phyloP scores from a whole-genome alignment of 495 filamentous ascomycete species.

The Terfezia claveryi region DNA sequence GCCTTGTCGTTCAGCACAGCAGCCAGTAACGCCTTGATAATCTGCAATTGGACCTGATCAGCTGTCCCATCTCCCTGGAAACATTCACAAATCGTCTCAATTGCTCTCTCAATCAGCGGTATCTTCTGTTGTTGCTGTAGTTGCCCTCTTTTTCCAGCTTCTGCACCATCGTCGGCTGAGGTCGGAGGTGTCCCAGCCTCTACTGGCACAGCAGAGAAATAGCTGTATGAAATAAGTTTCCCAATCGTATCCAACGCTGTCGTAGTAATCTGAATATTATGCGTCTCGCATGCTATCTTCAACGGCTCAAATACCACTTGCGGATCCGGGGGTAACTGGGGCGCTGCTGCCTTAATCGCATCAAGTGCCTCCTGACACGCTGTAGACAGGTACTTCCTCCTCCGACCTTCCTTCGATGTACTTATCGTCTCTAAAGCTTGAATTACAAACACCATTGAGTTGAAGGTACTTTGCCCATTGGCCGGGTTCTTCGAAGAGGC shows the following conservation, averaged over 20 bases:
- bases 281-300: slow-evolving; percentile 62
- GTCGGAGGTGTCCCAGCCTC: not conserved
- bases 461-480: slow-evolving; percentile 39
- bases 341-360: slow-evolving; percentile 56
- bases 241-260: slow-evolving; percentile 94
- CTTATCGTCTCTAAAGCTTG: slow-evolving; percentile 79
- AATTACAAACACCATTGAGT: slow-evolving; percentile 85
- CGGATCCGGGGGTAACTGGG: slow-evolving; percentile 48
- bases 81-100: slow-evolving; percentile 98
- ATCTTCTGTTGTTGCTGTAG: slow-evolving; percentile 20
- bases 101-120: slow-evolving; percentile 84
- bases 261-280: slow-evolving; percentile 62
- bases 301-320: slow-evolving; percentile 81
- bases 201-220: slow-evolving; percentile 54
- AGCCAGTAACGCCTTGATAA: slow-evolving; percentile 86
- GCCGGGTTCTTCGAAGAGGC: slow-evolving; percentile 35
- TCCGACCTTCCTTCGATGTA: slow-evolving; percentile 65
- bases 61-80: slow-evolving; percentile 89
- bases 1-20: slow-evolving; percentile 96
- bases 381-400: slow-evolving; percentile 57
- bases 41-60: slow-evolving; percentile 82
- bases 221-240: slow-evolving; percentile 94
- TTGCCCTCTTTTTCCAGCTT: slow-evolving; percentile 22
- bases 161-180: slow-evolving; percentile 13
- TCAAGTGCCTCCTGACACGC: slow-evolving; percentile 56